phyloP scores from a whole-genome alignment of 169 alveolate genomes.

The Plasmodium gonderi region DNA sequence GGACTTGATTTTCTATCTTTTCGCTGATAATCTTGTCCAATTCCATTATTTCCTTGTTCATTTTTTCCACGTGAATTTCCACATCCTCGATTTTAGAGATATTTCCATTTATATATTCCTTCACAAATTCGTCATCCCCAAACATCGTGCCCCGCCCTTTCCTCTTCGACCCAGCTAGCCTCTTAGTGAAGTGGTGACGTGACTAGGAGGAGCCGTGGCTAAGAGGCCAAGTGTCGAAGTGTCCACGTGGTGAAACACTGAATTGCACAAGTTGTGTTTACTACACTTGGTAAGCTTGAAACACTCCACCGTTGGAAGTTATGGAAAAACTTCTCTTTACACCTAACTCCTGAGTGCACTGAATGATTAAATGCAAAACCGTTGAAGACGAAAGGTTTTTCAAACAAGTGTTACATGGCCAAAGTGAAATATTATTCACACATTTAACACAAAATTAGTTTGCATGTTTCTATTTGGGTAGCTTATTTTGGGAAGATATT shows the following conservation, averaged over 20 bases:
- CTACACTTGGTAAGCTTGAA: no score
- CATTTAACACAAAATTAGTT: background rate
- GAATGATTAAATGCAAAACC: no score
- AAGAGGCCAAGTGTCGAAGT: background rate
- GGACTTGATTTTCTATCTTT: slow-evolving; percentile 27
- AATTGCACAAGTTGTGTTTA: no score
- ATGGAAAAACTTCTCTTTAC: no score
- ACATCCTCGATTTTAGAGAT: slow-evolving; percentile 32
- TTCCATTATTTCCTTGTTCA: slow-evolving; percentile 23
- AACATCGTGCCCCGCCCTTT: no score
- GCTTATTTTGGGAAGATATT: background rate
- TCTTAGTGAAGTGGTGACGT: background rate
- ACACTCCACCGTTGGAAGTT: no score
- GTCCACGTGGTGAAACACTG: background rate
- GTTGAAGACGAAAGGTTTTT: background rate
- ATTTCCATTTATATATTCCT: slow-evolving; percentile 37
- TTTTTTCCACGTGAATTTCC: slow-evolving; percentile 27
- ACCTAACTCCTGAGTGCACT: no score
- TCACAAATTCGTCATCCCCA: slow-evolving; percentile 7
- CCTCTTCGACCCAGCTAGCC: no score
- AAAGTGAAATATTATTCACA: background rate
- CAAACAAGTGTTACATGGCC: background rate
- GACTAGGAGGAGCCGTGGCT: background rate
- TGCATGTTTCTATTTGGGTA: background rate
- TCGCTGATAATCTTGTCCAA: slow-evolving; percentile 21